Base-by-base conservation (phyloP, 2,329 filamentous ascomycete genomes). In the Shiraia sp. region DNA sequence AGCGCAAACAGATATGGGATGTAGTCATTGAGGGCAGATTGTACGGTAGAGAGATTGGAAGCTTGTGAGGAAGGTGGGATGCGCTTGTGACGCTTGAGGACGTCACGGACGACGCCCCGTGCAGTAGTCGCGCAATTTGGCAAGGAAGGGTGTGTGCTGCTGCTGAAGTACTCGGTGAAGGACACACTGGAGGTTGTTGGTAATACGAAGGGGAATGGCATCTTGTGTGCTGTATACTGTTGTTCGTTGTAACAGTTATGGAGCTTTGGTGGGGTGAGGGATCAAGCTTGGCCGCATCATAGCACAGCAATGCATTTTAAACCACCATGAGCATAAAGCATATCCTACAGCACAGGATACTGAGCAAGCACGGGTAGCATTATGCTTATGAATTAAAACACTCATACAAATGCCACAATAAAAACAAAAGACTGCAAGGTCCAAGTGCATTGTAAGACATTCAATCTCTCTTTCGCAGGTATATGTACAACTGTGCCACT, bases 181-280 rank as follows among this genome's bases (percentile, higher is more conserved):
- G 88, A 85, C 63, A 95, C 86, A 39, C 86, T 82, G 24, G 90
- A 95, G 4, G 92, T 96, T 1, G 92, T 97, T 2, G 93, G 91
- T 23, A 97, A 82, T 9, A 81, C 74, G 63, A 96, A 96, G 10
- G 88, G 87, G 65, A 88, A 97, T 23, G 92, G 91, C 93, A 97
- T 97, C 29, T 47, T 61, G 36, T 27, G 36, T 36, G 25, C 40
- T 34, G 42, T 42, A 10, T 32, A 30, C 34, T 47, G 55, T 41
- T 45, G 42, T 31, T 40, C 36, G 48, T 41, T 42, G 55, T 55
- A 56, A 55, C 57, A 61, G 54, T 50, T 59, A 57, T 55, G 44
- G 46, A 45, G 42, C 49, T 30, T 42, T 59, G 49, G 59, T 47
- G 57, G 57, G 54, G 51, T 52, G 36, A 25, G 29, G 32, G 39